phyloP scores from a whole-genome alignment of 164 flowering plant species.

The Amborella trichopoda region DNA sequence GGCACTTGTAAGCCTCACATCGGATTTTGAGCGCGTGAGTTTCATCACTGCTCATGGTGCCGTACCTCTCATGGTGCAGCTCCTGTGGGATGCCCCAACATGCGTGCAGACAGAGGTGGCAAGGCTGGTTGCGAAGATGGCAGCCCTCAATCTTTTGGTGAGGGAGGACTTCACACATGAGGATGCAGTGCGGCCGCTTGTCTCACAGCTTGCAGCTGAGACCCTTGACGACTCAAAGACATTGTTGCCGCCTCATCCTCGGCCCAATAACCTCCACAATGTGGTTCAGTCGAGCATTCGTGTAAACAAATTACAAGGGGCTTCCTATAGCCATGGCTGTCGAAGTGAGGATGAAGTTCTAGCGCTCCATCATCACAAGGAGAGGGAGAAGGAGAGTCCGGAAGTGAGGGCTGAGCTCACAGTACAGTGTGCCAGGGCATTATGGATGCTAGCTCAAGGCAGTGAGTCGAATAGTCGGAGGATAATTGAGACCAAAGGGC shows the following conservation, averaged over 20 bases:
- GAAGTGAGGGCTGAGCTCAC: constrained; percentile 47
- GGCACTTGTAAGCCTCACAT: constrained; percentile 32
- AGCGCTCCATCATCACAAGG: constrained; percentile 28
- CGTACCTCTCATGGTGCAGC: constrained; percentile 33
- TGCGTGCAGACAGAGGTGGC: constrained; percentile 50
- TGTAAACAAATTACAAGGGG: constrained; percentile 3
- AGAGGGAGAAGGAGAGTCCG: constrained; percentile 42
- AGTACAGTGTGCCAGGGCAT: constrained; percentile 47
- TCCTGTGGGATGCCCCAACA: constrained; percentile 33
- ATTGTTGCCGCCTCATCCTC: too few species aligned
- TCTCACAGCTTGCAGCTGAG: constrained; percentile 39
- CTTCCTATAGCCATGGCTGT: too few species aligned
- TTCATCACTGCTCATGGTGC: constrained; percentile 24
- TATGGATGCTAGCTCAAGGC: constrained; percentile 52
- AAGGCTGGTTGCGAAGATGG: constrained; percentile 50
- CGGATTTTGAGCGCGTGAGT: constrained; percentile 29
- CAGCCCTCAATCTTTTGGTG: constrained; percentile 23
- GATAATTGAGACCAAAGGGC: constrained; percentile 65
- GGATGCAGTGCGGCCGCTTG: constrained; percentile 46
- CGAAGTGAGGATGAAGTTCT: constrained; percentile 8
- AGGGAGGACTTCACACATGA: constrained; percentile 63
- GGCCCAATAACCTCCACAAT: constrained; percentile 40
- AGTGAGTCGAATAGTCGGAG: constrained; percentile 48
- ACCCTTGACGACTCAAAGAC: constrained; percentile 16
- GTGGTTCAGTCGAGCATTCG: constrained; percentile 28